phyloP scores from a whole-genome alignment of 768 basidiomycete species.

The Leucogyrophana mollusca region DNA sequence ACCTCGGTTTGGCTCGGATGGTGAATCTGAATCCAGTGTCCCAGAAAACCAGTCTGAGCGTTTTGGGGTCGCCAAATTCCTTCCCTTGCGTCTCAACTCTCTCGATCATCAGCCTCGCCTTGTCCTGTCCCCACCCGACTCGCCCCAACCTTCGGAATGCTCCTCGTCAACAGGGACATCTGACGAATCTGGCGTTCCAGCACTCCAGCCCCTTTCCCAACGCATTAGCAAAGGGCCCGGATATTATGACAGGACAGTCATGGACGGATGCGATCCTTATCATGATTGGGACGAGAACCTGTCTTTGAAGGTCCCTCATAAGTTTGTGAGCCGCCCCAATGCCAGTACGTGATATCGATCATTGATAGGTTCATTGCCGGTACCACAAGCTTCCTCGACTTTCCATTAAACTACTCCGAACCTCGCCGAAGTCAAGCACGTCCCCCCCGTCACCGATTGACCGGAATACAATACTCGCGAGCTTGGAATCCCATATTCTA shows the following conservation, averaged over 20 bases:
- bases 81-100: constrained; percentile 37
- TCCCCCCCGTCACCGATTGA: constrained; percentile 15
- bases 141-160: constrained; percentile 42
- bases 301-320: constrained; percentile 18
- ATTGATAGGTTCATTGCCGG: constrained; percentile 11
- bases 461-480: constrained; percentile 29
- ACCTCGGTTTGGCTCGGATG: too few species aligned
- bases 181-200: constrained; percentile 25
- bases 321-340: constrained; percentile 13
- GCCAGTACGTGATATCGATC: constrained; percentile 17
- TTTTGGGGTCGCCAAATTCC: constrained; percentile 35
- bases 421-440: constrained; percentile 11
- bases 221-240: constrained; percentile 27
- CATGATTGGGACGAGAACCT: constrained; percentile 35
- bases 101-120: constrained; percentile 43
- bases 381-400: constrained; percentile 25
- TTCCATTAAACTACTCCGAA: too few species aligned
- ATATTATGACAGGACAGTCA: constrained; percentile 29
- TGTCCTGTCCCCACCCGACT: constrained; percentile 37
- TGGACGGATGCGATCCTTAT: constrained; percentile 34
- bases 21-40: constrained; percentile 31
- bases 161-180: constrained; percentile 41
- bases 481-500: constrained; percentile 27
- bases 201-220: constrained; percentile 28
- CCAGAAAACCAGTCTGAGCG: constrained; percentile 33